Evolutionary conservation across 1,139 yeast species (phyloP).

Genomic region (Blastobotrys capitulatus): DNA sequence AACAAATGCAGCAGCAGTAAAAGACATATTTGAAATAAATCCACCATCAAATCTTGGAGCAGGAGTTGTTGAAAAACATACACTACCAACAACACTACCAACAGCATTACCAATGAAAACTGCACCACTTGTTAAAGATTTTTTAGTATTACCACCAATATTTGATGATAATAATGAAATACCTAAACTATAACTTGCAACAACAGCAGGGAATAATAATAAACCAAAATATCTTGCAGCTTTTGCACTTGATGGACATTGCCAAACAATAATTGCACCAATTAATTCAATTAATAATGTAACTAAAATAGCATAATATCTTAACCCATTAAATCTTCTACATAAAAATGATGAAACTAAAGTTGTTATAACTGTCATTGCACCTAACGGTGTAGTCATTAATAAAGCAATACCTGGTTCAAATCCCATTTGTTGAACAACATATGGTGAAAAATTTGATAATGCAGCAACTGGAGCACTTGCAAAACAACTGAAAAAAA

Average conservation of each 20-base stretch:
- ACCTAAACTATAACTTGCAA: slow-evolving; percentile 18
- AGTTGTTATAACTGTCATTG: slow-evolving; percentile 14
- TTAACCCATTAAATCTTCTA: slow-evolving; percentile 5
- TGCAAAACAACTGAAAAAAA: slow-evolving; percentile 15
- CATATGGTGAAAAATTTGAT: slow-evolving; percentile 18
- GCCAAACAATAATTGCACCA: slow-evolving; percentile 16
- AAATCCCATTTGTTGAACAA: slow-evolving; percentile 31
- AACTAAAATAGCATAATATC: slow-evolving; percentile 10
- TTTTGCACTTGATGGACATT: slow-evolving; percentile 7
- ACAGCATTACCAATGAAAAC: slow-evolving; percentile 57
- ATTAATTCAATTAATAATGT: slow-evolving; percentile 10
- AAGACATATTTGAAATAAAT: slow-evolving; percentile 43
- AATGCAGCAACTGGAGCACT: slow-evolving; percentile 22
- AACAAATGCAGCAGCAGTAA: slow-evolving; percentile 38
- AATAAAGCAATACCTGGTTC: slow-evolving; percentile 37
- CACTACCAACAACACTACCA: slow-evolving; percentile 66
- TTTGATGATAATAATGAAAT: slow-evolving; percentile 42
- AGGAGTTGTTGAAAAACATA: slow-evolving; percentile 48
- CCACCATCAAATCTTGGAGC: slow-evolving; percentile 52
- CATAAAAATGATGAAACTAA: slow-evolving; percentile 9
- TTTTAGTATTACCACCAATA: slow-evolving; percentile 66
- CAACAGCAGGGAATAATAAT: slow-evolving; percentile 11
- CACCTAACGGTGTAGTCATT: slow-evolving; percentile 37
- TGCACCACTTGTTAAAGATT: slow-evolving; percentile 53
- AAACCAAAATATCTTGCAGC: slow-evolving; percentile 15